Conservation (phyloP, 1,139 yeast genomes). For the Kodamaea anthophila region DNA sequence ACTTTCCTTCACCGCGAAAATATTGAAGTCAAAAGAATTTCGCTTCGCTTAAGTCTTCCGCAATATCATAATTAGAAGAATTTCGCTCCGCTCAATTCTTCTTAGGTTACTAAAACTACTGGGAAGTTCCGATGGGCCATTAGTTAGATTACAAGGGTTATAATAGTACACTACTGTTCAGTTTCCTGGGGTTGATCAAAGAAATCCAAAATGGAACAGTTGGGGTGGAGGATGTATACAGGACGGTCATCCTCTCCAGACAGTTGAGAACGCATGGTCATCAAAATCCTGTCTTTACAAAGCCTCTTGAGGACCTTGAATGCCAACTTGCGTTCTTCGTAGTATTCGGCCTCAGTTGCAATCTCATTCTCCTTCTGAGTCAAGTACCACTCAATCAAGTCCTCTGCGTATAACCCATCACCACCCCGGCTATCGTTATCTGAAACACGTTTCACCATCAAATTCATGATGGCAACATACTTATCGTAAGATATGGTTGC, state of each 20-base stretch:
- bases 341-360: slow-evolving; percentile 63
- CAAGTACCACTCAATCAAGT: slow-evolving; percentile 76
- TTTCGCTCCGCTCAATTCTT: too few relatives aligned
- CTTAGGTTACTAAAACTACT: too few relatives aligned
- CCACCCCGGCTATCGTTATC: slow-evolving; percentile 50
- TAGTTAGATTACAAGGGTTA: too few relatives aligned
- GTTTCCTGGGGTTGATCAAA: slow-evolving; percentile 22
- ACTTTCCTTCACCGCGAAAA: too few relatives aligned
- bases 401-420: slow-evolving; percentile 65
- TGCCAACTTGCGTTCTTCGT: slow-evolving; percentile 65
- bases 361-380: slow-evolving; percentile 68
- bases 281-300: slow-evolving; percentile 78
- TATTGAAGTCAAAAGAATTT: too few relatives aligned
- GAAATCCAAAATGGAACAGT: slow-evolving; percentile 69
- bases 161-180: slow-evolving; percentile 2
- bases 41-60: too few relatives aligned
- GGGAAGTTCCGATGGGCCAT: too few relatives aligned
- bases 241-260: slow-evolving; percentile 17
- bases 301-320: slow-evolving; percentile 77
- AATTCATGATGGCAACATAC: slow-evolving; percentile 77
- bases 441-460: slow-evolving; percentile 65
- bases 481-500: slow-evolving; percentile 71
- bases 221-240: slow-evolving; percentile 82
- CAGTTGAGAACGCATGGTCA: slow-evolving; percentile 49
- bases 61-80: too few relatives aligned